Evolutionary conservation across 768 basidiomycete genomes (phyloP).

Genomic region (Psilocybe cyanescens): DNA sequence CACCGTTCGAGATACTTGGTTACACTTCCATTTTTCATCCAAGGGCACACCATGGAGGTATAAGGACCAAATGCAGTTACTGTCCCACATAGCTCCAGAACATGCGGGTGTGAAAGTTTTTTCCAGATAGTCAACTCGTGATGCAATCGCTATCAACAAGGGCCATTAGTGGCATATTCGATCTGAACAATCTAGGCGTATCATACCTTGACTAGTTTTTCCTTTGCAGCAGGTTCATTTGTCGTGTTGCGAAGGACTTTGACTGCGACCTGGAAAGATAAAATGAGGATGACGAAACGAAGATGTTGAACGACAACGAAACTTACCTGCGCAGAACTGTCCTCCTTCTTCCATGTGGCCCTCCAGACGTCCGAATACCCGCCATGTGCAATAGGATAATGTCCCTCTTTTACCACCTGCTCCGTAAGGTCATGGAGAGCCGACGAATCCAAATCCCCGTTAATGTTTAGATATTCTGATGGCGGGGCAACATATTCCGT

Average conservation of each 20-base stretch:
- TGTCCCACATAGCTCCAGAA: constrained; percentile 39
- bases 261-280: constrained; percentile 26
- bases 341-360: constrained; percentile 35
- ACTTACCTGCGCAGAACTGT: constrained; percentile 25
- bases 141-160: constrained; percentile 30
- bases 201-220: constrained; percentile 33
- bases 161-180: too few relatives aligned
- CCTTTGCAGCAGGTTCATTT: constrained; percentile 33
- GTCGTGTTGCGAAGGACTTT: constrained; percentile 41
- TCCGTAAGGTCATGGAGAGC: constrained; percentile 34
- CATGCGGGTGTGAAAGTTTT: constrained; percentile 39
- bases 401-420: constrained; percentile 31
- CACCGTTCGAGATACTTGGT: constrained; percentile 39
- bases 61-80: constrained; percentile 41
- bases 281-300: background rate
- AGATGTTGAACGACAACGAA: background rate
- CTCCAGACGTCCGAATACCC: constrained; percentile 50
- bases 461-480: background rate
- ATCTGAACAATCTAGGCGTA: too few relatives aligned
- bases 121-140: constrained; percentile 43
- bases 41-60: constrained; percentile 43
- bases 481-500: background rate
- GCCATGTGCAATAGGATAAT: constrained; percentile 41
- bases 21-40: constrained; percentile 42
- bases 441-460: background rate